Conservation (phyloP, 2,329 filamentous ascomycete genomes). For the Aspergillus pseudoterreus region DNA sequence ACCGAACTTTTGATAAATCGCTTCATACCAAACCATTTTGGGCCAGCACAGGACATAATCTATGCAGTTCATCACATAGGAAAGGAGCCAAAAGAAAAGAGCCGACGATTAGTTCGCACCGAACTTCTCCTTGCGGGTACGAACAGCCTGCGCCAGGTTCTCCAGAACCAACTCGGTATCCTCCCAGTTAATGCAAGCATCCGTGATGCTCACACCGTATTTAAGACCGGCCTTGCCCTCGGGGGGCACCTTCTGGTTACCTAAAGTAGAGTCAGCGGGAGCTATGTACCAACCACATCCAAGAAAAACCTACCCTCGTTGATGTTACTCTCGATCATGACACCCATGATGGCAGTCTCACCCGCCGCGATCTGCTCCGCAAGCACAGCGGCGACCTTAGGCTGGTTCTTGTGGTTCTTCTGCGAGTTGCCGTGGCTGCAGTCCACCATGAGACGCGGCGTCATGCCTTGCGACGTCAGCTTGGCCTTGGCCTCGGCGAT, state of each 20-base stretch:
- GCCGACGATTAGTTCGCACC: conserved; percentile 8
- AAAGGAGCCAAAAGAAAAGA: not conserved
- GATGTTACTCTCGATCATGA: conserved; percentile 99
- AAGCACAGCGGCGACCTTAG: conserved; percentile 78
- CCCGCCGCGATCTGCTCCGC: conserved; percentile 82
- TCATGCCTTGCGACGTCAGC: conserved; percentile 69
- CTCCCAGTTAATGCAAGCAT: conserved; percentile 94
- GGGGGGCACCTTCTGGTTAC: conserved; percentile 84
- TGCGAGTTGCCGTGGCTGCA: conserved; percentile 95
- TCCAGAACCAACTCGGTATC: conserved; percentile 79
- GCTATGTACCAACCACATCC: not conserved
- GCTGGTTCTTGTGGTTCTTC: conserved; percentile 97
- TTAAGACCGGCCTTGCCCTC: conserved; percentile 82
- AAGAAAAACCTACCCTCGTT: conserved; percentile 65
- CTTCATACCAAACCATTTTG: not conserved
- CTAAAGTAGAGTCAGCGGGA: conserved; percentile 22
- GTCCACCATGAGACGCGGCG: conserved; percentile 87
- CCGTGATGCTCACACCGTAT: conserved; percentile 94
- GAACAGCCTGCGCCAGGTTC: conserved; percentile 73
- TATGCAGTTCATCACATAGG: not conserved
- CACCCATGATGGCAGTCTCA: conserved; percentile 85
- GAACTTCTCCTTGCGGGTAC: conserved; percentile 60
- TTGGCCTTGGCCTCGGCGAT: conserved; percentile 79
- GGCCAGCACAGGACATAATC: not conserved
- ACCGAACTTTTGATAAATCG: not conserved